phyloP scores from a whole-genome alignment of 2,329 filamentous ascomycete genomes.

The Ploettnerulaceae sp. region DNA sequence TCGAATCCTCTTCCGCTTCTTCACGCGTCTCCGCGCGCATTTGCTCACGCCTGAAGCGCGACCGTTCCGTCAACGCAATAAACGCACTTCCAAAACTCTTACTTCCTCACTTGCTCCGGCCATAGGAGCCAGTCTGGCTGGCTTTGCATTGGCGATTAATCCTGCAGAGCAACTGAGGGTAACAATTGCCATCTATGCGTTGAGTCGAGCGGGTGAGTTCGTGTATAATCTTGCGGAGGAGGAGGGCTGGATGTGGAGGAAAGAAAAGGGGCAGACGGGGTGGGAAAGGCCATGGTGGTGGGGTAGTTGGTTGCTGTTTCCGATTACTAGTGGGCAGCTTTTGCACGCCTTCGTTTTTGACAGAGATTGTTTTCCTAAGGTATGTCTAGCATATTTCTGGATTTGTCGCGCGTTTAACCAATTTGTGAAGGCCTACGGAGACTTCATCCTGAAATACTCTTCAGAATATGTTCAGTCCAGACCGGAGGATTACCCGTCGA shows the following conservation, averaged over 20 bases:
- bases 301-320: conserved; percentile 78
- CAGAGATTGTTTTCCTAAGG: conserved; percentile 64
- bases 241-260: conserved; percentile 58
- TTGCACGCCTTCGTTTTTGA: conserved; percentile 74
- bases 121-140: conserved; percentile 83
- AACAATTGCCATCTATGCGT: conserved; percentile 74
- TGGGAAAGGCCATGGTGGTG: conserved; percentile 74
- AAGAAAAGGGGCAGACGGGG: conserved; percentile 46
- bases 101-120: conserved; percentile 83
- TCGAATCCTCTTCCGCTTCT: conserved; percentile 84
- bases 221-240: conserved; percentile 79
- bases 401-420: conserved; percentile 1
- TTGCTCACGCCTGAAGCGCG: conserved; percentile 74
- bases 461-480: conserved; percentile 72
- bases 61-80: conserved; percentile 79
- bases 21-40: conserved; percentile 71
- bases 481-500: conserved; percentile 62
- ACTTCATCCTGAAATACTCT: conserved; percentile 66
- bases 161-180: conserved; percentile 66
- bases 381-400: conserved; percentile 34
- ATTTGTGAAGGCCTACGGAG: conserved; percentile 43
- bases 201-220: conserved; percentile 80
- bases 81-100: conserved; percentile 65
- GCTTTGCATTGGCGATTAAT: conserved; percentile 74
- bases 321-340: conserved; percentile 69